Percentiles rank a stretch among this genome's conserved stretches.
These are phyloP conservation scores for Daphne laureola DNA, from an alignment of 441 rosid species.

Conservation along the genomic window DNA sequence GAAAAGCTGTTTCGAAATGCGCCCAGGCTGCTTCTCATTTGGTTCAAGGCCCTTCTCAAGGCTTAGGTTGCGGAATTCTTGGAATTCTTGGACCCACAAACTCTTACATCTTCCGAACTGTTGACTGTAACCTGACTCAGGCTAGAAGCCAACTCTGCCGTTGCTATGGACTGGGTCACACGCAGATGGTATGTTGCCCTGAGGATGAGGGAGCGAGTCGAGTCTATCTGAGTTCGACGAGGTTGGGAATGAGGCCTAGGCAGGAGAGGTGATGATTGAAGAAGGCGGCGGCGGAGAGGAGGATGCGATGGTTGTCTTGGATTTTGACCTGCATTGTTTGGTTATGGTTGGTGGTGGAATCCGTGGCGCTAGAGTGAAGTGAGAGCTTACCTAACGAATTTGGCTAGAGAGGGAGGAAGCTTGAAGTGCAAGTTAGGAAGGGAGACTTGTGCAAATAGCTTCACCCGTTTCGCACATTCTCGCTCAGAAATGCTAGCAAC, in stretches of 20 bases:
- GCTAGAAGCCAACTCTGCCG: constrained; percentile 71
- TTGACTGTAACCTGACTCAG: constrained; percentile 31
- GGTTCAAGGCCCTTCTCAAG: constrained; percentile 40
- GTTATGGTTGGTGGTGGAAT: constrained; percentile 1
- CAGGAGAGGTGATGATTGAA: constrained; percentile 50
- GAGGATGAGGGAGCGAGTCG: no score
- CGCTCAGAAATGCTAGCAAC: no score
- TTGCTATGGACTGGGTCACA: constrained; percentile 50
- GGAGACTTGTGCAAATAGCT: no score
- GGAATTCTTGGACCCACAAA: constrained; percentile 64
- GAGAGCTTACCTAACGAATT: neutral
- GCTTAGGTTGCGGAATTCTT: constrained; percentile 45
- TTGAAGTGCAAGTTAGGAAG: neutral
- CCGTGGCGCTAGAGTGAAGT: neutral
- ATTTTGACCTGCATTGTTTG: constrained; percentile 30
- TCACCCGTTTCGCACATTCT: no score
- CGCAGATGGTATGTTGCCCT: constrained; percentile 52
- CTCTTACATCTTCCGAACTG: constrained; percentile 55
- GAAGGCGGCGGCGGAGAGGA: constrained; percentile 41
- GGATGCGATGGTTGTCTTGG: constrained; percentile 35
- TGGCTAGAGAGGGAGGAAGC: neutral
- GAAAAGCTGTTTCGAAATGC: constrained; percentile 37
- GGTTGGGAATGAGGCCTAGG: constrained; percentile 69
- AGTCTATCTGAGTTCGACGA: constrained; percentile 6
- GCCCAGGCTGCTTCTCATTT: constrained; percentile 30